A percentile compares a stretch with the other conserved stretches of the same genome.
Conservation (phyloP, 331 rosid genomes). For the Malus hybrid region DNA sequence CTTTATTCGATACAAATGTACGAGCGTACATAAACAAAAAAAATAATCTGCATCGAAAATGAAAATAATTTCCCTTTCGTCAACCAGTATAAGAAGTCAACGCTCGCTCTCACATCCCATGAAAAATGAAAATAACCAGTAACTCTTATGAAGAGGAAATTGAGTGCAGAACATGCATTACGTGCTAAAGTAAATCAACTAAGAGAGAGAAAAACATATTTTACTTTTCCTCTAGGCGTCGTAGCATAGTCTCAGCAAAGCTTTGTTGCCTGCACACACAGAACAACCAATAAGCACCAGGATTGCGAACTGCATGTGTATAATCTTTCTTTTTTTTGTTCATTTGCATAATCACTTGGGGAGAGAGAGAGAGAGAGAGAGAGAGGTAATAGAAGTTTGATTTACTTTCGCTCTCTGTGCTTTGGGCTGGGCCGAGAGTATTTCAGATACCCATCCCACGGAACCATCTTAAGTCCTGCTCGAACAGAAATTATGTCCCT, state of each 20-base stretch:
- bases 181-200: background rate
- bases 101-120: no score
- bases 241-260: constrained; percentile 73
- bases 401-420: constrained; percentile 78
- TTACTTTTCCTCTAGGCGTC: constrained; percentile 70
- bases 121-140: background rate
- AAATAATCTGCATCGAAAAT: no score
- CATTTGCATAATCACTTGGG: background rate
- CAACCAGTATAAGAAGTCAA: no score
- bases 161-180: background rate
- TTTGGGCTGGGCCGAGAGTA: constrained; percentile 96
- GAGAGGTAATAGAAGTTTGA: background rate
- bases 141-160: background rate
- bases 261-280: constrained; percentile 63
- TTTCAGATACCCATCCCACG: constrained; percentile 97
- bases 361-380: background rate
- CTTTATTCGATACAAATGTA: no score
- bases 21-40: no score
- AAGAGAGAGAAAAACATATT: background rate
- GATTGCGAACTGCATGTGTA: background rate
- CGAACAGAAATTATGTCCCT: constrained; percentile 78
- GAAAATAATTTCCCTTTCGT: no score
- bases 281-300: background rate
- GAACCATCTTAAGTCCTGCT: constrained; percentile 92
- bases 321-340: no score